phyloP scores from a whole-genome alignment of 176 grass and related monocot species.

The Oryza glumipatula region DNA sequence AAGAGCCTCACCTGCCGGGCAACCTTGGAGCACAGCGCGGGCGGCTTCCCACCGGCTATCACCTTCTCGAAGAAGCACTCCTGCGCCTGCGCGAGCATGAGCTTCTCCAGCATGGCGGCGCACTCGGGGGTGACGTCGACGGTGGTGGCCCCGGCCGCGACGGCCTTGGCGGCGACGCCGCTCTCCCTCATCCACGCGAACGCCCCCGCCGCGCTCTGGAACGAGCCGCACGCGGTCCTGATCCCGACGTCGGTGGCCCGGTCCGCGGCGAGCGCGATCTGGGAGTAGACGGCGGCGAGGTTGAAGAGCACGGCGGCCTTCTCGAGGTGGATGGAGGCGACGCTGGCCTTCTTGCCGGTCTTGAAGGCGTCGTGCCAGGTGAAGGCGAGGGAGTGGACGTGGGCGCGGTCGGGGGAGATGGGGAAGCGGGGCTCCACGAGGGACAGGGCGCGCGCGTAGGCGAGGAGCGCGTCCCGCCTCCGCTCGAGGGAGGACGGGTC shows the following conservation, averaged over 20 bases:
- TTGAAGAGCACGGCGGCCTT: constrained; percentile 84
- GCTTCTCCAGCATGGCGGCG: constrained; percentile 86
- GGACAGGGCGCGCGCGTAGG: constrained; percentile 77
- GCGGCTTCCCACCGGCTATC: constrained; percentile 86
- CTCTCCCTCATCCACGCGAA: constrained; percentile 82
- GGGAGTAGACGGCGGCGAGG: constrained; percentile 81
- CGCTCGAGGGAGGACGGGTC: constrained; percentile 63
- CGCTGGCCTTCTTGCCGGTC: constrained; percentile 65
- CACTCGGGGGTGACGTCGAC: constrained; percentile 84
- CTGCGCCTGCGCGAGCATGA: constrained; percentile 98
- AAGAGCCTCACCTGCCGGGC: constrained; percentile 74
- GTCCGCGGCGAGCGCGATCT: constrained; percentile 87
- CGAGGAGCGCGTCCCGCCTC: constrained; percentile 77
- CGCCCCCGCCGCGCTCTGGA: constrained; percentile 81
- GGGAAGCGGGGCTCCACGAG: constrained; percentile 94
- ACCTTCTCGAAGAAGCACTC: constrained; percentile 99
- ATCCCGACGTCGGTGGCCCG: constrained; percentile 74
- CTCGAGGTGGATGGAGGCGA: constrained; percentile 82
- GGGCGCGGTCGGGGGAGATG: constrained; percentile 72
- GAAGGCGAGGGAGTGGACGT: constrained; percentile 86
- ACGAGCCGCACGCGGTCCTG: constrained; percentile 78
- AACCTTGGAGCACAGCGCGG: constrained; percentile 86
- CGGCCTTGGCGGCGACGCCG: constrained; percentile 73
- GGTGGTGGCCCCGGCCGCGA: constrained; percentile 68
- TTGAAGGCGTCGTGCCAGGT: constrained; percentile 97